Evolutionary conservation across 2,329 filamentous ascomycete genomes (phyloP).

Genomic region (Beauveria brongniartii): DNA sequence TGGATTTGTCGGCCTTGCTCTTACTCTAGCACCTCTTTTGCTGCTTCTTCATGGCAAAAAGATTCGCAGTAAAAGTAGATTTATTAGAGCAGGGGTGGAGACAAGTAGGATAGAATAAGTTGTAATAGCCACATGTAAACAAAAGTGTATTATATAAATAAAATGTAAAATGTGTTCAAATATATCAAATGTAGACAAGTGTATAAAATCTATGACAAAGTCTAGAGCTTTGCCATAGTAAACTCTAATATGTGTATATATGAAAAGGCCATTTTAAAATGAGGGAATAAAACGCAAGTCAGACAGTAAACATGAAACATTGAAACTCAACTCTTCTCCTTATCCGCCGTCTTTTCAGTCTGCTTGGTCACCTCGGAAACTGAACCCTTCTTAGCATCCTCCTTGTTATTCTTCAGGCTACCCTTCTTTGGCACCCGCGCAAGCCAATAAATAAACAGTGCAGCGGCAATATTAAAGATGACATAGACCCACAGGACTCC

Average conservation of each 20-base stretch:
- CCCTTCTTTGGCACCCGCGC: conserved; percentile 37
- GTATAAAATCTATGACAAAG: not conserved
- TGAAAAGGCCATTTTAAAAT: not conserved
- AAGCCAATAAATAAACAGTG: conserved; percentile 49
- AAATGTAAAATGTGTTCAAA: too few species aligned
- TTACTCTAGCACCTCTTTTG: conserved; percentile 10
- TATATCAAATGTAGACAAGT: too few species aligned
- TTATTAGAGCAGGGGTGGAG: not conserved
- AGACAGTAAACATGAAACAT: not conserved
- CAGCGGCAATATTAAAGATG: conserved; percentile 48
- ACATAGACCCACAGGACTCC: conserved; percentile 54
- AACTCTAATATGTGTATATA: conserved; percentile 2
- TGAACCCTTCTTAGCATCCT: not conserved
- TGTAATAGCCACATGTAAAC: not conserved
- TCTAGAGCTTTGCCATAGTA: not conserved
- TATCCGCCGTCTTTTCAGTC: not conserved
- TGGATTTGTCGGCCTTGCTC: conserved; percentile 9
- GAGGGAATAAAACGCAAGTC: not conserved
- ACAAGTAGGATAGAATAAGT: not conserved
- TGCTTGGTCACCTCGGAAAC: not conserved
- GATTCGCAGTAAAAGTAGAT: conserved; percentile 11
- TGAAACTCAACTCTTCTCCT: not conserved
- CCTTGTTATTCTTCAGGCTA: conserved; percentile 20
- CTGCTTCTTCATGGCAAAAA: conserved; percentile 1
- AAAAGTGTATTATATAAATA: not conserved